Conservation (phyloP, 2,329 filamentous ascomycete genomes). For the Thielaviopsis musarum region DNA sequence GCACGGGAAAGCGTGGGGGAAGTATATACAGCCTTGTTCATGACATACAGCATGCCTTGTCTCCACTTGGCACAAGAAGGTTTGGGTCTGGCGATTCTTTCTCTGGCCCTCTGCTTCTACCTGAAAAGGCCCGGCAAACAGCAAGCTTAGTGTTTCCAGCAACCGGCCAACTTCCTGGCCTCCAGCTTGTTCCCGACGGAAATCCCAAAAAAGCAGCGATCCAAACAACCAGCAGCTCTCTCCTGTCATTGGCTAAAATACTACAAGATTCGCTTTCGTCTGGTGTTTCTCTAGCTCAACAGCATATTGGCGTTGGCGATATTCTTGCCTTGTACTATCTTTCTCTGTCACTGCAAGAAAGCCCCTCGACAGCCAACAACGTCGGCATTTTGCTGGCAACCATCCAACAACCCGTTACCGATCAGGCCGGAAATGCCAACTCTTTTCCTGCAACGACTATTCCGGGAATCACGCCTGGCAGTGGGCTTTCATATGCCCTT, state of each 20-base stretch:
- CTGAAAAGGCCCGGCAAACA: conserved; percentile 68
- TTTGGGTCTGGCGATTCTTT: background rate
- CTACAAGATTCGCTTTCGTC: conserved; percentile 91
- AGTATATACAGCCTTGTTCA: conserved; percentile 66
- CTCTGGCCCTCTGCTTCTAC: conserved; percentile 51
- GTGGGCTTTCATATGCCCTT: conserved; percentile 72
- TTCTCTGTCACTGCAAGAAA: conserved; percentile 83
- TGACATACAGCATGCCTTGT: conserved; percentile 56
- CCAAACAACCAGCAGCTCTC: conserved; percentile 86
- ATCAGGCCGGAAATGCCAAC: background rate
- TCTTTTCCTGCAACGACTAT: conserved; percentile 26
- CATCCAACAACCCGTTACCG: conserved; percentile 49
- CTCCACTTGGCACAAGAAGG: conserved; percentile 19
- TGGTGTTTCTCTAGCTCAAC: conserved; percentile 37
- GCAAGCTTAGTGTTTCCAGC: conserved; percentile 66
- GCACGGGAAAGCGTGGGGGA: conserved; percentile 51
- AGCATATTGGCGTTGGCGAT: conserved; percentile 63
- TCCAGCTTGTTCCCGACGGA: conserved; percentile 54
- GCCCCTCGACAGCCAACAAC: conserved; percentile 94
- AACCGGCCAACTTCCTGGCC: conserved; percentile 61
- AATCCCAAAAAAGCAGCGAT: conserved; percentile 62
- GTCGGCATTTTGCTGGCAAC: conserved; percentile 93
- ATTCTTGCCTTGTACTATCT: conserved; percentile 92
- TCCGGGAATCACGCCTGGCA: conserved; percentile 69
- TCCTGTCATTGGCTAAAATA: conserved; percentile 90